These are phyloP conservation scores for Staphylotrichum longicolle DNA, from an alignment of 495 filamentous ascomycete genomes.

Conservation along the genomic window DNA sequence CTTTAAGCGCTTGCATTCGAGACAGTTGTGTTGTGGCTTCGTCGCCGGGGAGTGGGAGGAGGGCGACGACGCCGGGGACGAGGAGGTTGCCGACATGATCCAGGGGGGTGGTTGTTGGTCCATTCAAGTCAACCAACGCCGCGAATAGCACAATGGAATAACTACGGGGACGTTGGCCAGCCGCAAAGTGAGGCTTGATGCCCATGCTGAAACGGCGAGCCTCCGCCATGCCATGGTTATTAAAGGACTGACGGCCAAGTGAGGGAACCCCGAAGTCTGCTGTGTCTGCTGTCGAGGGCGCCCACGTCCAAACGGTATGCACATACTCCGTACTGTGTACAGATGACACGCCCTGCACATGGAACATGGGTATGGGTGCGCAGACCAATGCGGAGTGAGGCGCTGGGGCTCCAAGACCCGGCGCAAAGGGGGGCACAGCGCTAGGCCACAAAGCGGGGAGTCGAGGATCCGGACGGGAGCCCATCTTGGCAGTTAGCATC, in stretches of 20 bases:
- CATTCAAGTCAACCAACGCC: conserved; percentile 6
- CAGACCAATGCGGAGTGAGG: too few relatives aligned
- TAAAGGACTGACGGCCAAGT: background rate
- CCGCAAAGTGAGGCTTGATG: background rate
- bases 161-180: background rate
- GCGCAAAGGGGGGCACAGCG: background rate
- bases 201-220: conserved; percentile 2
- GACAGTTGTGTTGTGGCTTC: conserved; percentile 30
- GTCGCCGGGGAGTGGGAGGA: conserved; percentile 19
- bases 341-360: too few relatives aligned
- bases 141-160: background rate
- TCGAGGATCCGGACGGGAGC: conserved; percentile 12
- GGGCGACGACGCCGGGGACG: conserved; percentile 18
- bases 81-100: conserved; percentile 29
- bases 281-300: background rate
- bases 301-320: too few relatives aligned
- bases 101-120: background rate
- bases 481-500: background rate
- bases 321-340: too few relatives aligned
- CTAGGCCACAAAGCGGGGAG: conserved; percentile 6
- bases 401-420: background rate
- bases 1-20: conserved; percentile 33
- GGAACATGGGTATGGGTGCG: too few relatives aligned
- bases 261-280: conserved; percentile 3
- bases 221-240: background rate